Percentiles rank a stretch among this genome's conserved stretches.
Evolutionary conservation across 2,329 filamentous ascomycete genomes (phyloP).

Genomic region (Colletotrichum salicis): DNA sequence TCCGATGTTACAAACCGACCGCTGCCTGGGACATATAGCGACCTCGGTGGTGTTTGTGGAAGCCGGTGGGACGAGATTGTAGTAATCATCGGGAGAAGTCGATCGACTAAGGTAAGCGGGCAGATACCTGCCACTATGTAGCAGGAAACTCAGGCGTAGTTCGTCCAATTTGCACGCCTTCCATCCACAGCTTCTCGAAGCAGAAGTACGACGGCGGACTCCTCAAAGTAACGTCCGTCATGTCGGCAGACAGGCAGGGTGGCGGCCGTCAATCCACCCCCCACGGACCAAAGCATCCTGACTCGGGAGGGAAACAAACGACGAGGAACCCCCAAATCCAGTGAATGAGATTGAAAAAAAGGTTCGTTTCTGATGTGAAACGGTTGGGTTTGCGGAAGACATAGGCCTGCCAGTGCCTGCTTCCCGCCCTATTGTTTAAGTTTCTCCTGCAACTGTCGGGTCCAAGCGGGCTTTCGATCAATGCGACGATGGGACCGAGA

Average conservation of each 20-base stretch:
- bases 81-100: too few relatives aligned
- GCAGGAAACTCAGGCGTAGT: neutral
- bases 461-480: conserved; percentile 18
- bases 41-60: too few relatives aligned
- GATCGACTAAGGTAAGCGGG: too few relatives aligned
- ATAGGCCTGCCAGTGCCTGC: neutral
- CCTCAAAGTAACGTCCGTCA: neutral
- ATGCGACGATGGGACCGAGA: conserved; percentile 11
- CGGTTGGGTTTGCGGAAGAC: neutral
- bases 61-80: too few relatives aligned
- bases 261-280: neutral
- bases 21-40: too few relatives aligned
- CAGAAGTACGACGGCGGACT: neutral
- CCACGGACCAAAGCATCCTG: conserved; percentile 13
- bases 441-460: conserved; percentile 9
- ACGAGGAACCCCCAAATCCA: neutral
- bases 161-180: conserved; percentile 15
- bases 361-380: conserved; percentile 31
- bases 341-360: neutral
- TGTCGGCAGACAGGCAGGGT: neutral
- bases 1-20: too few relatives aligned
- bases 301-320: neutral
- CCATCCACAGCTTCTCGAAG: neutral
- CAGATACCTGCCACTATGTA: neutral
- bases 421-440: conserved; percentile 2